A percentile compares a stretch with the other conserved stretches of the same genome.
These are phyloP conservation scores for Artemisia princeps DNA, from an alignment of 140 eudicot genomes.

Conservation along the genomic window DNA sequence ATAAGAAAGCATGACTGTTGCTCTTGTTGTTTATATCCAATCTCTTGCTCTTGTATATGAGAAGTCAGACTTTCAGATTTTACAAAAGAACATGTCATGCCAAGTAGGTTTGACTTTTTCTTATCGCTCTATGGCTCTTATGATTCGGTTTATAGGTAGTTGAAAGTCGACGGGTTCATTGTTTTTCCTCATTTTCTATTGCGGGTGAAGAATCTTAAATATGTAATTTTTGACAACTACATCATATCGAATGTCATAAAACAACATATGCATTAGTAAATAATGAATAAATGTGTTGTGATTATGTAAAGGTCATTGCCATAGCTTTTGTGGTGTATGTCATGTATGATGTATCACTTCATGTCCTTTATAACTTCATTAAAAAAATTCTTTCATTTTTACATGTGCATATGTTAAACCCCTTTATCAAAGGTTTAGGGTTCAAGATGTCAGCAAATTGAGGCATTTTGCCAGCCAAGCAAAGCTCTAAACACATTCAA, in stretches of 20 bases:
- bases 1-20: no score
- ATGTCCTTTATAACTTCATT: no score
- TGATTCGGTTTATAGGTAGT: constrained; percentile 23
- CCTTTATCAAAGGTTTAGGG: no score
- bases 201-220: constrained; percentile 18
- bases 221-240: constrained; percentile 22
- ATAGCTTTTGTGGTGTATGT: background rate
- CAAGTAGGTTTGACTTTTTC: constrained; percentile 16
- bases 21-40: no score
- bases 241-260: constrained; percentile 24
- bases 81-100: constrained; percentile 23
- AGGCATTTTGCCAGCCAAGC: no score
- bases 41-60: constrained; percentile 8
- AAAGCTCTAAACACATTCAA: no score
- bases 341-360: no score
- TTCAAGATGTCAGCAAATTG: no score
- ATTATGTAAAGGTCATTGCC: constrained; percentile 13
- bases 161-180: constrained; percentile 17
- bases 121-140: constrained; percentile 10
- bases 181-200: constrained; percentile 4
- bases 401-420: no score
- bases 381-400: no score
- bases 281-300: constrained; percentile 31
- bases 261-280: constrained; percentile 28
- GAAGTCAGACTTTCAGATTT: constrained; percentile 16